Conservation (phyloP, 805 yeast genomes). For the Candida chilensis region DNA sequence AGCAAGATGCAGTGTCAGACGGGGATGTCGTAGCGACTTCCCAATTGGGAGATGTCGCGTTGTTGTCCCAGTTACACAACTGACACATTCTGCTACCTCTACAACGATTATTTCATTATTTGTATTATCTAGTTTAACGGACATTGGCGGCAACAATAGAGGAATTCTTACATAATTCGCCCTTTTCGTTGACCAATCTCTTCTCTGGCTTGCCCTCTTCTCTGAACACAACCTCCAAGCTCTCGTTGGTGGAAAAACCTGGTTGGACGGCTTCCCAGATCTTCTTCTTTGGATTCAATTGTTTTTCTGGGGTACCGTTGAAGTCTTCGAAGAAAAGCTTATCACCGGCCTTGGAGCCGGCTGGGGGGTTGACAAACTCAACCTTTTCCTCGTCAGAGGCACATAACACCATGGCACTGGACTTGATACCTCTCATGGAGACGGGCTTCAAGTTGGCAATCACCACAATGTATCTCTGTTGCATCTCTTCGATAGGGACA, state of each 20-base stretch:
- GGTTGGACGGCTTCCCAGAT: conserved; percentile 96
- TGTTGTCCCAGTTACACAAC: no score
- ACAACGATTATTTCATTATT: conserved; percentile 5
- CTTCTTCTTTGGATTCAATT: conserved; percentile 96
- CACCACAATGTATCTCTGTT: conserved; percentile 80
- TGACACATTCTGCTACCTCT: no score
- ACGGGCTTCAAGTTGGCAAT: conserved; percentile 98
- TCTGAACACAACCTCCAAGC: conserved; percentile 71
- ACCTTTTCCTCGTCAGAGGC: conserved; percentile 69
- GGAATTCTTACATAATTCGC: conserved; percentile 67
- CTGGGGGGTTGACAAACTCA: conserved; percentile 93
- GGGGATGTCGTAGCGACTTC: no score
- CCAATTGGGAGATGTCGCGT: no score
- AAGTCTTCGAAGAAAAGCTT: conserved; percentile 90
- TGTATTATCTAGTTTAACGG: conserved; percentile 33
- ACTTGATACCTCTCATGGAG: conserved; percentile 94
- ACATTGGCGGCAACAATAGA: conserved; percentile 73
- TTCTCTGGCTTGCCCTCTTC: conserved; percentile 68
- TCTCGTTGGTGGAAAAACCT: conserved; percentile 70
- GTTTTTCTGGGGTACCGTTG: conserved; percentile 84
- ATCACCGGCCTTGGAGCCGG: conserved; percentile 90
- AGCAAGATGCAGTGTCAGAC: no score
- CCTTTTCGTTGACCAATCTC: conserved; percentile 71
- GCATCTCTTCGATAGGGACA: conserved; percentile 90
- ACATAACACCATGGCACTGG: conserved; percentile 95